These are phyloP conservation scores for Aspergillus carbonarius DNA, from an alignment of 2,329 filamentous ascomycete genomes.

Conservation along the genomic window DNA sequence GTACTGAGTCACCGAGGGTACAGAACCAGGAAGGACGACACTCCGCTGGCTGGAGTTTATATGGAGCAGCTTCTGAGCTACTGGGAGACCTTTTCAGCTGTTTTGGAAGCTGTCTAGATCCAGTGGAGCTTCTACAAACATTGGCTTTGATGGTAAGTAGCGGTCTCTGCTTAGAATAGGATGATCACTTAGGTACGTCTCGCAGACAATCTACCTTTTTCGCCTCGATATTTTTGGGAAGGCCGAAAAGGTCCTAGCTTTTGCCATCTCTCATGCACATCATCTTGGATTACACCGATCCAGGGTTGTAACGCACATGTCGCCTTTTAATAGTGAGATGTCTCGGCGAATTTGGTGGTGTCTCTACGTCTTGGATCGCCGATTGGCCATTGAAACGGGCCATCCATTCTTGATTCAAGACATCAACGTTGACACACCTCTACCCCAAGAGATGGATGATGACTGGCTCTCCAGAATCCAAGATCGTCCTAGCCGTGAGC, in stretches of 20 bases:
- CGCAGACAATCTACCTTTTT: slow-evolving; percentile 24
- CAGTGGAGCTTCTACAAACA: slow-evolving; percentile 17
- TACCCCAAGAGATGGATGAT: slow-evolving; percentile 20
- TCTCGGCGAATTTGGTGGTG: slow-evolving; percentile 32
- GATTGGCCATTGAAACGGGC: slow-evolving; percentile 26
- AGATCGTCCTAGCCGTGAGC: not conserved
- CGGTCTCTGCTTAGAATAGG: not conserved
- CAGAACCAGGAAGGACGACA: slow-evolving; percentile 16
- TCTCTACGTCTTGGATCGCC: slow-evolving; percentile 25
- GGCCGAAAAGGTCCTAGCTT: slow-evolving; percentile 17
- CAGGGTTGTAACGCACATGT: slow-evolving; percentile 15
- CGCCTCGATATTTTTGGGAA: slow-evolving; percentile 13
- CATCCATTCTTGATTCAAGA: slow-evolving; percentile 29
- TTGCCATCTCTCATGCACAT: slow-evolving; percentile 23
- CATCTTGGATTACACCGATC: slow-evolving; percentile 24
- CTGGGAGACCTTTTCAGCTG: slow-evolving; percentile 20
- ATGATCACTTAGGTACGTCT: not conserved
- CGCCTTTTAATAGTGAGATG: slow-evolving; percentile 22
- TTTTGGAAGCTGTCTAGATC: slow-evolving; percentile 16
- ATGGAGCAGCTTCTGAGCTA: slow-evolving; percentile 20
- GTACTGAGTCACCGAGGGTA: slow-evolving; percentile 19
- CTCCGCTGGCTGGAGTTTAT: slow-evolving; percentile 27
- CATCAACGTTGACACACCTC: slow-evolving; percentile 21
- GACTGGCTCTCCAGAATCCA: slow-evolving; percentile 12
- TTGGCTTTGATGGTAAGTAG: slow-evolving; percentile 18